phyloP scores from a whole-genome alignment of 495 filamentous ascomycete genomes.

The Penicillium ucsense region DNA sequence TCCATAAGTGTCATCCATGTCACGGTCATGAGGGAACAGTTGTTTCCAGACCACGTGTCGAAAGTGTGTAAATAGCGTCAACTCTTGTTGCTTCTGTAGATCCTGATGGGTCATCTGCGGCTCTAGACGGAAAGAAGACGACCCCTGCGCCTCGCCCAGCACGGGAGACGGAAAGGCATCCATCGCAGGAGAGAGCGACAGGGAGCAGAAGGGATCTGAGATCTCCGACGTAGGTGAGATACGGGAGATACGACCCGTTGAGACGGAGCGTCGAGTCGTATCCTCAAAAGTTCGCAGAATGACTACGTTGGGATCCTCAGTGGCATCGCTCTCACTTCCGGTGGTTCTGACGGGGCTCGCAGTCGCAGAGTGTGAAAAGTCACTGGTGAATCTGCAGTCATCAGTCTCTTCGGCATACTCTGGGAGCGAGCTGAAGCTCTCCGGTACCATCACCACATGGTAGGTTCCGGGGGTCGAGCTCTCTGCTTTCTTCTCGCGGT shows the following conservation, averaged over 20 bases:
- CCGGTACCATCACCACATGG: slow-evolving; percentile 44
- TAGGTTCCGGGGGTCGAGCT: slow-evolving; percentile 44
- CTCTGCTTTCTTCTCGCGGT: slow-evolving; percentile 49
- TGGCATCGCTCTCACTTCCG: slow-evolving; percentile 7
- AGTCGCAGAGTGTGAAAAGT: slow-evolving; percentile 14
- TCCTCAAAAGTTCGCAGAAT: slow-evolving; percentile 44
- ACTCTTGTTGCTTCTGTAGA: slow-evolving; percentile 23
- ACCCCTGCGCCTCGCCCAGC: slow-evolving; percentile 9
- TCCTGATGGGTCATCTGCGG: slow-evolving; percentile 14
- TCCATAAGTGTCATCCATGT: slow-evolving; percentile 14
- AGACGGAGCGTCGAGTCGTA: slow-evolving; percentile 21
- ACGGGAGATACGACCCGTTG: slow-evolving; percentile 17
- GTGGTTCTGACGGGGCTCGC: slow-evolving; percentile 10
- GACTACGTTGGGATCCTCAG: slow-evolving; percentile 34
- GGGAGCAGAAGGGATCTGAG: slow-evolving; percentile 19
- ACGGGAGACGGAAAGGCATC: slow-evolving; percentile 11
- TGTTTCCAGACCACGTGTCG: slow-evolving; percentile 33
- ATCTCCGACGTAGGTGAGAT: slow-evolving; percentile 30
- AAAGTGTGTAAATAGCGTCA: slow-evolving; percentile 34
- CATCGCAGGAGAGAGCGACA: slow-evolving; percentile 15
- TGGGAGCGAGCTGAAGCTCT: slow-evolving; percentile 44
- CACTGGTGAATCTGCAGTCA: slow-evolving; percentile 6
- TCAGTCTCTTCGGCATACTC: slow-evolving; percentile 39
- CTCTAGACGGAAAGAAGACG: slow-evolving; percentile 4
- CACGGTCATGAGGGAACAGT: slow-evolving; percentile 21